Evolutionary conservation across 1,139 yeast genomes (phyloP).

Genomic region (Hemisphaericaspora subhashii): DNA sequence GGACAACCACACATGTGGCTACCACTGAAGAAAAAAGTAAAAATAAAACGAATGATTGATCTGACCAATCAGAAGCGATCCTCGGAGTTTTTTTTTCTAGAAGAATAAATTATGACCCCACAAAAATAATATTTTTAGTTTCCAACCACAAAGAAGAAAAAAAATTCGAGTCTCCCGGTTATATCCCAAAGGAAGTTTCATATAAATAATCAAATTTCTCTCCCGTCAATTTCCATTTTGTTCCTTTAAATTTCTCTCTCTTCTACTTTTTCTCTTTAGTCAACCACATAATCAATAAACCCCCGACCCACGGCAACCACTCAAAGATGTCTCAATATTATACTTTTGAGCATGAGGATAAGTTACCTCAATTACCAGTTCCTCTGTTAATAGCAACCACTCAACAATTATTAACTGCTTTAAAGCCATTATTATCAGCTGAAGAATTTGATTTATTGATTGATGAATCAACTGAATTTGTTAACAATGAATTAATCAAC

Average conservation of each 20-base stretch:
- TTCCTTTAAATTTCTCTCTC: slow-evolving; percentile 4
- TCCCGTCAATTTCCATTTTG: too few relatives aligned
- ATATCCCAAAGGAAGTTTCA: too few relatives aligned
- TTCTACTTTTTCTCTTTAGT: slow-evolving; percentile 1
- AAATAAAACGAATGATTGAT: not conserved
- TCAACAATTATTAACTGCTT: slow-evolving; percentile 45
- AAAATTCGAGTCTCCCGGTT: slow-evolving; percentile 1
- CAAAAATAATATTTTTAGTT: too few relatives aligned
- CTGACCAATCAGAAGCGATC: not conserved
- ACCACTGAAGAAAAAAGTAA: too few relatives aligned
- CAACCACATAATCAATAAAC: not conserved
- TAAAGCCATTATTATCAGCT: slow-evolving; percentile 48
- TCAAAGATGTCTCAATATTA: slow-evolving; percentile 8
- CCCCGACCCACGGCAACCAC: not conserved
- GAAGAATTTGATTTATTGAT: slow-evolving; percentile 43
- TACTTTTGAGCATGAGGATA: slow-evolving; percentile 23
- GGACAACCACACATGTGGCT: too few relatives aligned
- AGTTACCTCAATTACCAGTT: slow-evolving; percentile 53
- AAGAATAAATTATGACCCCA: slow-evolving; percentile 2
- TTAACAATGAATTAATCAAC: slow-evolving; percentile 38
- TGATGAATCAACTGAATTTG: slow-evolving; percentile 46
- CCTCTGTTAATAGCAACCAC: slow-evolving; percentile 50
- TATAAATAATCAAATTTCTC: too few relatives aligned
- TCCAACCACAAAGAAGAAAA: too few relatives aligned
- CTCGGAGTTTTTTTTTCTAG: slow-evolving; percentile 2